A percentile compares a stretch with the other conserved stretches of the same genome.
Evolutionary conservation across 495 filamentous ascomycete species (phyloP).

Genomic region (Thozetella sp.): DNA sequence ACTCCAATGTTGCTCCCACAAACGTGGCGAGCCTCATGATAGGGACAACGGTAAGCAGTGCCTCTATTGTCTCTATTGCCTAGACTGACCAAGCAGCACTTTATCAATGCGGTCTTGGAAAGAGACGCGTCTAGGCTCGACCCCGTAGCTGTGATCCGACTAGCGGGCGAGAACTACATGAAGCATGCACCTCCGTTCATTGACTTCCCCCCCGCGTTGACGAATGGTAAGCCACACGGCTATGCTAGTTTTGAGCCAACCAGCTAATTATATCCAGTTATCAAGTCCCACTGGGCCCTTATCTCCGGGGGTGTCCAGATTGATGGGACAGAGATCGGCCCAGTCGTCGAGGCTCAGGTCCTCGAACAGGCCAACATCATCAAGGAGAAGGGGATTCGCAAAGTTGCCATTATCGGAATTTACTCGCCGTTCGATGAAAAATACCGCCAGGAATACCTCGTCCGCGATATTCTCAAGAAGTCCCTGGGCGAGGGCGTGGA

Average conservation of each 20-base stretch:
- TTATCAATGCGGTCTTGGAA: conserved; percentile 56
- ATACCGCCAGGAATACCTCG: conserved; percentile 35
- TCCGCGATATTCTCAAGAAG: conserved; percentile 10
- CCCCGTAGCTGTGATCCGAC: conserved; percentile 49
- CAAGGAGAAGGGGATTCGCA: conserved; percentile 28
- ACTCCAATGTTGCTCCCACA: conserved; percentile 24
- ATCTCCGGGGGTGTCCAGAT: conserved; percentile 44
- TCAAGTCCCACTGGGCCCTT: conserved; percentile 34
- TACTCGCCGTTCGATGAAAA: conserved; percentile 36
- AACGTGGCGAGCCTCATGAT: conserved; percentile 48
- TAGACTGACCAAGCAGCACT: conserved; percentile 23
- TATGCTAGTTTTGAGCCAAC: too few species aligned
- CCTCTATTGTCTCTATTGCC: background rate
- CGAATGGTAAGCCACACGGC: conserved; percentile 12
- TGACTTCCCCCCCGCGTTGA: conserved; percentile 35
- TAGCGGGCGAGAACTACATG: conserved; percentile 43
- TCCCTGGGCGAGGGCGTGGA: conserved; percentile 10
- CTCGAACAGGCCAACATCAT: conserved; percentile 29
- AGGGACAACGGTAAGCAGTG: conserved; percentile 37
- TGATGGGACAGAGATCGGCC: conserved; percentile 33
- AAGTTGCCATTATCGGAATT: conserved; percentile 37
- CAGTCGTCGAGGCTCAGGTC: conserved; percentile 27
- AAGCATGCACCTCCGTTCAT: conserved; percentile 44
- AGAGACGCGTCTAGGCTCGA: conserved; percentile 44
- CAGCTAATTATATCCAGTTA: conserved; percentile 10